Conservation (phyloP, 257 asterid genomes). For the Gardenia jasminoides region DNA sequence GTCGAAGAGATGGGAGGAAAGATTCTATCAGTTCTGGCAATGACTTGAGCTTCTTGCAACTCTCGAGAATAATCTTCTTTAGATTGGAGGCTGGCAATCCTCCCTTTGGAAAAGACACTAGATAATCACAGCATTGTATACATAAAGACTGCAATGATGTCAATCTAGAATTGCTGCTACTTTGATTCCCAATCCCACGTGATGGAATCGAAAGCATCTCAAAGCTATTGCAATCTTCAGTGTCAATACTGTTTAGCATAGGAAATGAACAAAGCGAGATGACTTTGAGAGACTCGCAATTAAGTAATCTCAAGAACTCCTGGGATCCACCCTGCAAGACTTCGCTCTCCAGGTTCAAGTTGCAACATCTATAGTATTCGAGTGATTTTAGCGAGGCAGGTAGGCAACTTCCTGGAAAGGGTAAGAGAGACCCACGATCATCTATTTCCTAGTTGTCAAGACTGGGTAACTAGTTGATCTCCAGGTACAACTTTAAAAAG, state of each 20-base stretch:
- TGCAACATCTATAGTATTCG: too few species aligned
- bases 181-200: not conserved
- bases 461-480: not conserved
- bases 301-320: too few species aligned
- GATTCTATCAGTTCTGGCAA: slow-evolving; percentile 14
- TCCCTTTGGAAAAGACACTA: not conserved
- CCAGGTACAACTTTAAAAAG: not conserved
- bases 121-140: rapidly evolving
- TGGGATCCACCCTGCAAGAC: too few species aligned
- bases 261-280: not conserved
- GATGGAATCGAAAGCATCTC: not conserved
- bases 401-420: too few species aligned
- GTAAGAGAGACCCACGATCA: too few species aligned
- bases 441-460: not conserved
- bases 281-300: not conserved
- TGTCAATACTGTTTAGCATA: rapidly evolving
- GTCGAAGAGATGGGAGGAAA: not conserved
- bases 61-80: rapidly evolving
- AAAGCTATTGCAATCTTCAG: rapidly evolving
- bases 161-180: not conserved
- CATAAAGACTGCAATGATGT: not conserved
- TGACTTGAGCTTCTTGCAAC: not conserved
- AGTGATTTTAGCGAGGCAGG: too few species aligned
- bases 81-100: not conserved
- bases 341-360: too few species aligned